Base-by-base conservation (phyloP, 192 early-diverging fungal species). In the Coemansia sp. region DNA sequence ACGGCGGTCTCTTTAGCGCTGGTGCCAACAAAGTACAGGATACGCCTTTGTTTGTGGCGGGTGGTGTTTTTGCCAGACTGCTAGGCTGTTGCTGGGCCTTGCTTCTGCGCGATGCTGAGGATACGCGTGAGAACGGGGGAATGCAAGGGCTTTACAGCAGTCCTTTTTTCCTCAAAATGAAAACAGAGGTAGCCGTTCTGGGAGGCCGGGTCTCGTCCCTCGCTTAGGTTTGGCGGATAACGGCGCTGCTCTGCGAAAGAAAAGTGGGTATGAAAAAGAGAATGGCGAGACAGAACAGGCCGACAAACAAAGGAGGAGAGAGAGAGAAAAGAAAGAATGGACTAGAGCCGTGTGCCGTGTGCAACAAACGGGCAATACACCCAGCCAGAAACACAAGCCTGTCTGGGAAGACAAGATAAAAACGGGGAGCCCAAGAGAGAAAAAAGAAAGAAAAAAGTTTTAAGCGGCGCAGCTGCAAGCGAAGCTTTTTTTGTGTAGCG, bases 391-490 rank as follows among this genome's bases (percentile, higher is more conserved):
- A 13, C 22, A 45, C 8, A 45, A 45, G 13, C 44, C 44, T 12
- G 44, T 45, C 32, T 32, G 1, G 32, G 32, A 32, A 32, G 44
- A 22, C 50, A 53, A 20, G 50, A 7, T 53, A 53, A 58, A 58
- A 58, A 58, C 39, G 22, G 56, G 45, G 63, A 25, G 7, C 49
- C 32, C 32, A 32, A 32, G 32, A 40, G 7, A n/a, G 10, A 54
- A 64, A 64, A 64, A 51, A 53, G 32, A 40, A 19, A n/a, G 10
- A 54, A 64, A 64, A 64, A 51, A 53, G 63, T 53, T 48, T 54
- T 13, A 37, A 58, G 56, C 56, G 56, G 56, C 56, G 56, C 56
- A 53, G 50, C 50, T 53, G 50, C 50, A 53, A 50, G 16, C 48
- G 20, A 53, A 8, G 6, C 6, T 53, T 5, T 53, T 53, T 13